Conservation (phyloP, 345 rosid genomes). For the Arabidopsis arenosa region DNA sequence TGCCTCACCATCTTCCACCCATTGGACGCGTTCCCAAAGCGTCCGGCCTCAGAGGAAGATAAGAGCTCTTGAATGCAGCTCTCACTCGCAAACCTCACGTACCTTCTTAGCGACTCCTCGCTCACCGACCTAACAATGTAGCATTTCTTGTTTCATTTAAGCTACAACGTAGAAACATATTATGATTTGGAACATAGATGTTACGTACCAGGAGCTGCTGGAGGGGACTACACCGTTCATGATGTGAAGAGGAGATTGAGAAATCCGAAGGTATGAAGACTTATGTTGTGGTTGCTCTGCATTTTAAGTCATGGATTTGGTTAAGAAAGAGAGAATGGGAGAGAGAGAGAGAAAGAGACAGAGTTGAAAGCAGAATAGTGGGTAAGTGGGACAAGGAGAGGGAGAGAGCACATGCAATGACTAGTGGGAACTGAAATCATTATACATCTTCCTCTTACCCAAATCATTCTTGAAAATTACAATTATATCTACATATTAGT, state of each 20-base stretch:
- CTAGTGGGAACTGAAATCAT: conserved; percentile 32
- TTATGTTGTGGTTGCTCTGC: neutral
- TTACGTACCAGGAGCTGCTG: conserved; percentile 26
- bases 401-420: conserved; percentile 33
- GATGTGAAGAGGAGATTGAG: conserved; percentile 5
- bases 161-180: neutral
- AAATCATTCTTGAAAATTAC: conserved; percentile 5
- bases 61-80: conserved; percentile 78
- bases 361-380: conserved; percentile 24
- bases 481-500: neutral
- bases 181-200: neutral
- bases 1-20: conserved; percentile 66
- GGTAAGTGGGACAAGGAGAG: conserved; percentile 34
- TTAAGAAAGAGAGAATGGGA: neutral
- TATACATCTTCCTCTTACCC: conserved; percentile 7
- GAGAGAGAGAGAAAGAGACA: conserved; percentile 6
- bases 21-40: conserved; percentile 56
- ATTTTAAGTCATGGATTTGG: conserved; percentile 22
- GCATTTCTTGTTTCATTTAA: neutral
- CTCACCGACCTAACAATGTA: conserved; percentile 61
- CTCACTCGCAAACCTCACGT: conserved; percentile 82
- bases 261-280: neutral
- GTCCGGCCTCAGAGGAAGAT: conserved; percentile 67
- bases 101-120: conserved; percentile 75
- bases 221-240: conserved; percentile 17